A percentile compares a stretch with the other conserved stretches of the same genome.
Conservation (phyloP, 495 filamentous ascomycete species). For the Apiosordaria backusii region DNA sequence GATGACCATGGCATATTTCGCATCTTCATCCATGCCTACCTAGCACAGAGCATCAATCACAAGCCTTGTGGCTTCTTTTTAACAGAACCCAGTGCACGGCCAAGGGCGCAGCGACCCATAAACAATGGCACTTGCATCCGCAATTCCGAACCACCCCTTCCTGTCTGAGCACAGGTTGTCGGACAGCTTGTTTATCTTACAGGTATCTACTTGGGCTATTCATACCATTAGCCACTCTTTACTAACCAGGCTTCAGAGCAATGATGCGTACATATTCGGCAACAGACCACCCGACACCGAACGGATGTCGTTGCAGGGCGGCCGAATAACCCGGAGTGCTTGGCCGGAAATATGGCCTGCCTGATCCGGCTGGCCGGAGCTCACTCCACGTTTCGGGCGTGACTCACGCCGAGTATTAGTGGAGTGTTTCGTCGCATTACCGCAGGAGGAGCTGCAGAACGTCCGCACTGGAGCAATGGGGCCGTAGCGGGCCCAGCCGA, state of each 20-base stretch:
- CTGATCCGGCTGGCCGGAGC: background rate
- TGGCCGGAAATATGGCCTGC: background rate
- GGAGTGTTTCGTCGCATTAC: background rate
- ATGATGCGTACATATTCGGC: background rate
- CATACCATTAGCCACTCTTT: background rate
- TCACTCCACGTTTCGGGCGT: background rate
- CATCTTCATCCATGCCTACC: too few relatives aligned
- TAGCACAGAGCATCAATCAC: too few relatives aligned
- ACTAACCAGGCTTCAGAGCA: background rate
- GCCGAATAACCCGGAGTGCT: background rate
- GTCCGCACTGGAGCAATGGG: background rate
- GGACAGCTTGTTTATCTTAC: background rate
- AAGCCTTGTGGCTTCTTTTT: too few relatives aligned
- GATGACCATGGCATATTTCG: too few relatives aligned
- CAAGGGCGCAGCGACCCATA: too few relatives aligned
- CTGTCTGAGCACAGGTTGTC: background rate
- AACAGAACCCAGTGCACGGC: too few relatives aligned
- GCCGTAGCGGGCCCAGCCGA: background rate
- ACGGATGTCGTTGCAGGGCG: background rate
- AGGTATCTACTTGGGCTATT: background rate
- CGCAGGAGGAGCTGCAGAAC: background rate
- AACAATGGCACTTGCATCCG: too few relatives aligned
- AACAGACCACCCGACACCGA: background rate
- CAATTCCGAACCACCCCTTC: background rate
- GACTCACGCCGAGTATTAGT: conserved; percentile 1